phyloP scores from a whole-genome alignment of 768 basidiomycete genomes.

The Leccinum variicolor region DNA sequence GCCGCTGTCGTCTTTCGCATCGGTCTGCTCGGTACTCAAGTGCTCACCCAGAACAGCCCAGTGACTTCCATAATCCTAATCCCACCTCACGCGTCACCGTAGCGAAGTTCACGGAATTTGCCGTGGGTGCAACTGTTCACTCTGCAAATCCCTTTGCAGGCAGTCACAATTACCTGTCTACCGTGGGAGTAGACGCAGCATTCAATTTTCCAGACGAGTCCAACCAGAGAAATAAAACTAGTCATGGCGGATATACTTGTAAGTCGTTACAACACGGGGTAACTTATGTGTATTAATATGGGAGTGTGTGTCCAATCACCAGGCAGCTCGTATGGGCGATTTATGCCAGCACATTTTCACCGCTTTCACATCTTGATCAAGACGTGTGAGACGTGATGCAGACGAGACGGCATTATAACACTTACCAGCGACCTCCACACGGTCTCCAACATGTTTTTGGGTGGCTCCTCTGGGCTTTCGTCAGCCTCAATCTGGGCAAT shows the following conservation, averaged over 20 bases:
- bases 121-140: too few relatives aligned
- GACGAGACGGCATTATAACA: constrained; percentile 1
- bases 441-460: constrained; percentile 61
- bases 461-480: constrained; percentile 67
- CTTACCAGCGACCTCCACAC: constrained; percentile 82
- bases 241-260: not conserved
- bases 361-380: constrained; percentile 20
- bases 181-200: not conserved
- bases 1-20: not conserved
- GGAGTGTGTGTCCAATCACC: not conserved
- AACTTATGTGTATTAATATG: not conserved
- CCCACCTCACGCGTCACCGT: too few relatives aligned
- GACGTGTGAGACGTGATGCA: not conserved
- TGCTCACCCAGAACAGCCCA: too few relatives aligned
- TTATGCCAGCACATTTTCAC: not conserved
- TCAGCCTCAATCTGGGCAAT: constrained; percentile 70
- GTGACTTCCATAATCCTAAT: not conserved
- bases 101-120: too few relatives aligned
- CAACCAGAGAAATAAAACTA: not conserved
- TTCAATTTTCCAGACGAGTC: not conserved
- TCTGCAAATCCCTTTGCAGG: too few relatives aligned
- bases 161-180: too few relatives aligned
- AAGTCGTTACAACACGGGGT: constrained; percentile 1
- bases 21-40: not conserved
- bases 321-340: not conserved